Conservation (phyloP, 306 rosid genomes). For the Prunus mume region DNA sequence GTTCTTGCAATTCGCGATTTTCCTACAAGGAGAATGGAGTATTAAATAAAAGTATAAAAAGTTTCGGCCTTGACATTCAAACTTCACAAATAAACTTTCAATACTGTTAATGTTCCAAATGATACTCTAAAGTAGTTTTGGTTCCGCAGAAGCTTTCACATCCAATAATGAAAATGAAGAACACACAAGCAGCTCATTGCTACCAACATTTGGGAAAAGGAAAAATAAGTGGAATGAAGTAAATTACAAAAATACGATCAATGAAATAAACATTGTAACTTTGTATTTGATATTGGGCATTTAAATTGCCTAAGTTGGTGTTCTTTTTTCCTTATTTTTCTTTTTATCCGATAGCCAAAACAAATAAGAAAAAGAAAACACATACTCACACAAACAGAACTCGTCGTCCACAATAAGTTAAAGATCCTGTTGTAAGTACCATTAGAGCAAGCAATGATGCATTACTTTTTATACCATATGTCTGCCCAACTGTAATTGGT, state of each 20-base stretch:
- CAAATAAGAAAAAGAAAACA: neutral
- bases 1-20: slow-evolving; percentile 94
- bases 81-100: neutral
- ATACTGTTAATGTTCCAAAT: neutral
- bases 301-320: neutral
- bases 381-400: neutral
- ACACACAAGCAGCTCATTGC: neutral
- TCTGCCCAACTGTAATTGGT: neutral
- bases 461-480: neutral
- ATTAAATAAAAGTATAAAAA: slow-evolving; percentile 8
- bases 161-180: neutral
- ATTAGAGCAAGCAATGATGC: neutral
- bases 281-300: neutral
- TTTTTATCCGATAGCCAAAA: neutral
- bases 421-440: neutral
- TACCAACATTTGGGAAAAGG: neutral
- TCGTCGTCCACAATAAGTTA: neutral
- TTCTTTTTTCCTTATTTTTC: neutral
- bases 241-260: neutral
- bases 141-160: neutral
- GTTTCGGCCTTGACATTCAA: neutral
- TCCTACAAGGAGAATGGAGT: slow-evolving; percentile 49
- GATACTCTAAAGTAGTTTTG: neutral
- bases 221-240: neutral
- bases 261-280: neutral